phyloP scores from a whole-genome alignment of 2,329 filamentous ascomycete genomes.

The Talaromyces sp. region DNA sequence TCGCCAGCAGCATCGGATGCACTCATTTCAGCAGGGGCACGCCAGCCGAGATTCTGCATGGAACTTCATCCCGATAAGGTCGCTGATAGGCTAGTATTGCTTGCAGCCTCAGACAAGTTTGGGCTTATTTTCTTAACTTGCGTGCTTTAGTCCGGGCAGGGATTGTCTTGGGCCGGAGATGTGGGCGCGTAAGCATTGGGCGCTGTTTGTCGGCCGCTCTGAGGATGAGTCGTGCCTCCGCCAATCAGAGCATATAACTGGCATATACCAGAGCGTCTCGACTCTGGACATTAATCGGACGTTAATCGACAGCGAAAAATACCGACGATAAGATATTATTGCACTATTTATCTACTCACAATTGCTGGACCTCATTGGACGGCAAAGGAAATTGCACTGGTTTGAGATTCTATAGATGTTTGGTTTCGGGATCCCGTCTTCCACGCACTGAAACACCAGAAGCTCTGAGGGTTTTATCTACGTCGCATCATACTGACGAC shows the following conservation, averaged over 20 bases:
- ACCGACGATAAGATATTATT: background rate
- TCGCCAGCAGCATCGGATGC: conserved; percentile 5
- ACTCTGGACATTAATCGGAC: background rate
- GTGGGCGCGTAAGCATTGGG: conserved; percentile 16
- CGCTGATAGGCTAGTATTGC: conserved; percentile 9
- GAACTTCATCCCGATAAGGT: background rate
- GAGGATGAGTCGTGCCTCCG: background rate
- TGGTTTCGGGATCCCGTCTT: conserved; percentile 1
- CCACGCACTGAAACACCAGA: background rate
- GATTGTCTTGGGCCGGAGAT: conserved; percentile 4
- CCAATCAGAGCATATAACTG: conserved; percentile 9
- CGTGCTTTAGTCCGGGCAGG: background rate
- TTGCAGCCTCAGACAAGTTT: background rate
- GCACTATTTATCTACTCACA: background rate
- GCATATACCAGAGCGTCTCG: background rate
- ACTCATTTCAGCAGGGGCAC: conserved; percentile 10
- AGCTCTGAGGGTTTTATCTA: conserved; percentile 10
- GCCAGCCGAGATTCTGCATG: conserved; percentile 7
- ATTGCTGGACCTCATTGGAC: background rate
- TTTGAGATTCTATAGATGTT: conserved; percentile 1
- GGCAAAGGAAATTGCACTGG: background rate
- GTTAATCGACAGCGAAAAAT: background rate
- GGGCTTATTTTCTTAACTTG: background rate
- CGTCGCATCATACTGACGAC: conserved; percentile 6
- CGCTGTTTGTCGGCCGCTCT: background rate